These are phyloP conservation scores for Saccharomycopsis oosterbeekiorum DNA, from an alignment of 805 yeast genomes.

Conservation along the genomic window DNA sequence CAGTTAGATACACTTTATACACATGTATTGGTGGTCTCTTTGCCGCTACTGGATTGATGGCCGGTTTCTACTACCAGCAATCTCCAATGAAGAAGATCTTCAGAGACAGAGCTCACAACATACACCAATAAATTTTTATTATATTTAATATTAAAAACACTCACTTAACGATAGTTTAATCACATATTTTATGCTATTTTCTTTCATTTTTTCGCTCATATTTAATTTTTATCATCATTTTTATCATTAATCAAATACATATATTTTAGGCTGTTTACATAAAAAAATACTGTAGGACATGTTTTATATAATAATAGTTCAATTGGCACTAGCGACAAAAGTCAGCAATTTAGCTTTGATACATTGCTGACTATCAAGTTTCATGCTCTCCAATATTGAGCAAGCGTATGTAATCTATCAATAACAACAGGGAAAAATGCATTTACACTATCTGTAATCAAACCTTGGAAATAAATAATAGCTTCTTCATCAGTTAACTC, in stretches of 20 bases:
- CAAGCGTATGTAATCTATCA: slow-evolving; percentile 87
- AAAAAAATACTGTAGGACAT: background rate
- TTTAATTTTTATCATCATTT: background rate
- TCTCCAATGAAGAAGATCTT: slow-evolving; percentile 19
- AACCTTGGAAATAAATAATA: slow-evolving; percentile 82
- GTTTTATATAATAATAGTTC: too few species aligned
- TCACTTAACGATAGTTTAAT: background rate
- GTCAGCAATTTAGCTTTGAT: too few species aligned
- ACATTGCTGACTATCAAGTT: background rate
- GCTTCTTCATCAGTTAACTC: slow-evolving; percentile 96
- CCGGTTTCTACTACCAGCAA: slow-evolving; percentile 13
- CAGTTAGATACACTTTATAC: slow-evolving; percentile 42
- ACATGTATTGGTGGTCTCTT: slow-evolving; percentile 12
- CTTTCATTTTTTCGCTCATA: background rate
- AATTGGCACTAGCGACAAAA: too few species aligned
- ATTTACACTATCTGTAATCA: slow-evolving; percentile 88
- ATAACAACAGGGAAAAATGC: slow-evolving; percentile 93
- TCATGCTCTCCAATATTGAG: slow-evolving; percentile 94
- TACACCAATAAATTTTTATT: background rate
- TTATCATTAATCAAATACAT: background rate
- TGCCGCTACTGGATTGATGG: slow-evolving; percentile 15
- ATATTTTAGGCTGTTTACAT: background rate
- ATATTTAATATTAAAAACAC: background rate
- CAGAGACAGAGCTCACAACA: slow-evolving; percentile 10
- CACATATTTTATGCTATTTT: background rate